Evolutionary conservation across 306 rosid species (phyloP).

Genomic region (Sindora glabra): DNA sequence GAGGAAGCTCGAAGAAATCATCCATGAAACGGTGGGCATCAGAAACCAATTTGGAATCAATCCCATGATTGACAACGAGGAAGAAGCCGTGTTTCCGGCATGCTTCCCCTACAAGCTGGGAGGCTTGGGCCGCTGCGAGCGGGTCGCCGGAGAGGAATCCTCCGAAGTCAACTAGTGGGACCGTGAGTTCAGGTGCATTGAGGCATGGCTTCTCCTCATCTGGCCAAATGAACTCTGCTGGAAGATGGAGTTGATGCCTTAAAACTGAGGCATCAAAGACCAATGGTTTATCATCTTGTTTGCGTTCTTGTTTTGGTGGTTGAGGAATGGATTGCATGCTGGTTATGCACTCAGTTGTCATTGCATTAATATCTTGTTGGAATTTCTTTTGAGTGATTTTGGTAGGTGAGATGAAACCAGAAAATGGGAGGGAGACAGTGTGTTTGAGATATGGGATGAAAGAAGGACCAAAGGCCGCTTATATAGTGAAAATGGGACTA

Average conservation of each 20-base stretch:
- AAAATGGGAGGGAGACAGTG: background rate
- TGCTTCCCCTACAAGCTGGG: slow-evolving; percentile 52
- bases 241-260: slow-evolving; percentile 38
- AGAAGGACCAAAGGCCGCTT: slow-evolving; percentile 67
- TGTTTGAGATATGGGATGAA: slow-evolving; percentile 39
- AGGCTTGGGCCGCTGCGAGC: slow-evolving; percentile 37
- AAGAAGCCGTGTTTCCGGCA: slow-evolving; percentile 84
- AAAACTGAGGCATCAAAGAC: slow-evolving; percentile 73
- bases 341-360: slow-evolving; percentile 56
- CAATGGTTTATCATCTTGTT: slow-evolving; percentile 23
- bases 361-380: slow-evolving; percentile 36
- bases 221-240: slow-evolving; percentile 86
- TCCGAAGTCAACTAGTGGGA: slow-evolving; percentile 56
- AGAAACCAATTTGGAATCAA: slow-evolving; percentile 37
- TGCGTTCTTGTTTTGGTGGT: slow-evolving; percentile 14
- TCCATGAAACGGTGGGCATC: slow-evolving; percentile 63
- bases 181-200: slow-evolving; percentile 45
- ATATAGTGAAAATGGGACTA: slow-evolving; percentile 37
- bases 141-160: slow-evolving; percentile 61
- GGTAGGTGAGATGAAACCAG: background rate
- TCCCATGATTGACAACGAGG: slow-evolving; percentile 77
- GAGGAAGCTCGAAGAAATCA: slow-evolving; percentile 62
- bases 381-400: no score
- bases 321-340: slow-evolving; percentile 28
- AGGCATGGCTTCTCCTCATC: slow-evolving; percentile 67